A percentile compares a stretch with the other conserved stretches of the same genome.
These are phyloP conservation scores for Penicillium griseofulvum DNA, from an alignment of 2,329 filamentous ascomycete genomes.

Conservation along the genomic window DNA sequence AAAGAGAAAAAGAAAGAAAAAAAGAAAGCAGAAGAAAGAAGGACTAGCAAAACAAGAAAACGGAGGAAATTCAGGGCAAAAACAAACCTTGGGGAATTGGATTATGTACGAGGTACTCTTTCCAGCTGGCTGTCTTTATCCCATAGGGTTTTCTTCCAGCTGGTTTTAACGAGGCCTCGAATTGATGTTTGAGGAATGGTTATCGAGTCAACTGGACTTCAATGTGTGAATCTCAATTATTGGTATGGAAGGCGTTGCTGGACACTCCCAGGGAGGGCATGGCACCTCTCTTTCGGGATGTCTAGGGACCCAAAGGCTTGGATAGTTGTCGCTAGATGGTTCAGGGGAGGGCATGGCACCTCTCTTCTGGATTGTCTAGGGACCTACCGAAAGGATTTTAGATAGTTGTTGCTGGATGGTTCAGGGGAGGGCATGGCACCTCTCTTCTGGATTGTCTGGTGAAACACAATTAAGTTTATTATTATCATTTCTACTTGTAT, in stretches of 20 bases:
- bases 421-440: constrained; percentile 6
- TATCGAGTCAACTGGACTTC: neutral
- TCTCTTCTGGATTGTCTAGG: neutral
- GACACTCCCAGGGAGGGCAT: constrained; percentile 1
- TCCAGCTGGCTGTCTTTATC: constrained; percentile 7
- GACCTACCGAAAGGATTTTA: too few relatives aligned
- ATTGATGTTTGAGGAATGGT: neutral
- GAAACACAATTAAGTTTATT: neutral
- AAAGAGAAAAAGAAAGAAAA: neutral
- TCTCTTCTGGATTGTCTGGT: neutral
- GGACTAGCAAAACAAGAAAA: neutral
- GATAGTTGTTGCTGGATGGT: neutral
- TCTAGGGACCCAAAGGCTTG: neutral
- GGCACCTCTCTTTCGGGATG: constrained; percentile 4
- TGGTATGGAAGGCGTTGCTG: neutral
- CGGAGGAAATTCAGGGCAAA: neutral
- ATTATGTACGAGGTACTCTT: constrained; percentile 7
- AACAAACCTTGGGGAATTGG: neutral
- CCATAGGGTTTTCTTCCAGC: neutral
- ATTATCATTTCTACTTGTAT: neutral
- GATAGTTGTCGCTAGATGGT: neutral
- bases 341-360: constrained; percentile 6
- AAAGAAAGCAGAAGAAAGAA: neutral
- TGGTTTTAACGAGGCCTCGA: constrained; percentile 11
- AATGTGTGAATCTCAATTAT: neutral